Evolutionary conservation across 1,284 basidiomycete species (phyloP).

Genomic region (Trichosporon asahii): DNA sequence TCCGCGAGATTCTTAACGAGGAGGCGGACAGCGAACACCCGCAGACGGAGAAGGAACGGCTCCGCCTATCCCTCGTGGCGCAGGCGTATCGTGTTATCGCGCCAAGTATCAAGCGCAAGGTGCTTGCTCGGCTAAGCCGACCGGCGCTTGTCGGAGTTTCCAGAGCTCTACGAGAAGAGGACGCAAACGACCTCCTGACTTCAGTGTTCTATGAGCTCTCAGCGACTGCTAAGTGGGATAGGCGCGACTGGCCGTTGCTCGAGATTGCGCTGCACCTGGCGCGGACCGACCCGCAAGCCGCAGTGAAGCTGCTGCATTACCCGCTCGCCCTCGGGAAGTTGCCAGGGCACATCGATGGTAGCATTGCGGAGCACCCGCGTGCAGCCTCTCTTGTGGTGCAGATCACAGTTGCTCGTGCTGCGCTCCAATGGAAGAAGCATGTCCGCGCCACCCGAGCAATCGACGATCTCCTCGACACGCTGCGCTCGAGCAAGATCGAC

Average conservation of each 20-base stretch:
- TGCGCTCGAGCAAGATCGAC: constrained; percentile 12
- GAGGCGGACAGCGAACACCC: constrained; percentile 23
- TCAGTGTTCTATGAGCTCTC: constrained; percentile 27
- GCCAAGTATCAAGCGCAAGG: constrained; percentile 12
- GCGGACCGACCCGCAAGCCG: constrained; percentile 7
- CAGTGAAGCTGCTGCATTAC: constrained; percentile 26
- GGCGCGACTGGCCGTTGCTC: constrained; percentile 25
- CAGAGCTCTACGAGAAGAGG: constrained; percentile 13
- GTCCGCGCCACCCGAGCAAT: constrained; percentile 16
- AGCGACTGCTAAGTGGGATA: constrained; percentile 17
- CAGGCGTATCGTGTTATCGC: constrained; percentile 20
- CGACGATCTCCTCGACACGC: constrained; percentile 23
- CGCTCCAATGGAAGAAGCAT: constrained; percentile 21
- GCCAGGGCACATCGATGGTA: constrained; percentile 16
- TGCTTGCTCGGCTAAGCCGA: constrained; percentile 12
- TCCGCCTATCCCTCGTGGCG: constrained; percentile 17
- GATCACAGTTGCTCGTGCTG: constrained; percentile 17
- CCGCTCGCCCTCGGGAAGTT: constrained; percentile 27
- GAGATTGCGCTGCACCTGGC: constrained; percentile 25
- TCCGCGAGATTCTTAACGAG: constrained; percentile 28
- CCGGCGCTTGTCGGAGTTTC: constrained; percentile 10
- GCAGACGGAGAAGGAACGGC: constrained; percentile 1
- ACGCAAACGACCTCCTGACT: constrained; percentile 14
- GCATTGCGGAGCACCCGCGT: constrained; percentile 15
- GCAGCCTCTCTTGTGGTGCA: constrained; percentile 24